Conservation (phyloP, 345 rosid genomes). For the Arabidopsis arenosa region DNA sequence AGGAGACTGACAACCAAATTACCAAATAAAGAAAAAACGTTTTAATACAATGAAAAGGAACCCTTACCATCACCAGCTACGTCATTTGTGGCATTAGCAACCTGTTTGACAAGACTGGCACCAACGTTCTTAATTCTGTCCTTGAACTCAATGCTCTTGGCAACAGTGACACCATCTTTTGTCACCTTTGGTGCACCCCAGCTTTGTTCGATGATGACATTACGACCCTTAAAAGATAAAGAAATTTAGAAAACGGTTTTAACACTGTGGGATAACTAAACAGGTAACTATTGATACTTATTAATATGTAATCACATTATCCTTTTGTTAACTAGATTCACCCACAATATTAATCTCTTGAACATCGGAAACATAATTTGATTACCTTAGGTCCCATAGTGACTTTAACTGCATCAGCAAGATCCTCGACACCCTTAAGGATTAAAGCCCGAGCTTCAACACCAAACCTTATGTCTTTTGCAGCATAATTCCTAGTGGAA, state of each 20-base stretch:
- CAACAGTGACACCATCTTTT: constrained; percentile 98
- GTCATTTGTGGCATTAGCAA: constrained; percentile 97
- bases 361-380: background rate
- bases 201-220: constrained; percentile 94
- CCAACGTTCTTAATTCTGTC: constrained; percentile 89
- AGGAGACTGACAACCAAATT: background rate
- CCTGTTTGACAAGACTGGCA: constrained; percentile 99
- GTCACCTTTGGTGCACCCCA: constrained; percentile 97
- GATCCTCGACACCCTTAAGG: constrained; percentile 97
- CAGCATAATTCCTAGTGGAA: constrained; percentile 86
- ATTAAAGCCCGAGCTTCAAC: constrained; percentile 89
- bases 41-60: background rate
- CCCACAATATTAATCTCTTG: background rate
- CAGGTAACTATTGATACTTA: background rate
- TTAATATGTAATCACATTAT: background rate
- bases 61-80: constrained; percentile 90
- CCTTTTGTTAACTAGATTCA: background rate
- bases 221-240: constrained; percentile 69
- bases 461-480: constrained; percentile 85
- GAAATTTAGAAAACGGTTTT: constrained; percentile 6
- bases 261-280: background rate
- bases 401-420: constrained; percentile 90
- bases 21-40: background rate
- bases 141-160: constrained; percentile 94
- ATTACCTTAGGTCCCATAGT: constrained; percentile 99